phyloP scores from a whole-genome alignment of 345 rosid species.

The Lumnitzera racemosa region DNA sequence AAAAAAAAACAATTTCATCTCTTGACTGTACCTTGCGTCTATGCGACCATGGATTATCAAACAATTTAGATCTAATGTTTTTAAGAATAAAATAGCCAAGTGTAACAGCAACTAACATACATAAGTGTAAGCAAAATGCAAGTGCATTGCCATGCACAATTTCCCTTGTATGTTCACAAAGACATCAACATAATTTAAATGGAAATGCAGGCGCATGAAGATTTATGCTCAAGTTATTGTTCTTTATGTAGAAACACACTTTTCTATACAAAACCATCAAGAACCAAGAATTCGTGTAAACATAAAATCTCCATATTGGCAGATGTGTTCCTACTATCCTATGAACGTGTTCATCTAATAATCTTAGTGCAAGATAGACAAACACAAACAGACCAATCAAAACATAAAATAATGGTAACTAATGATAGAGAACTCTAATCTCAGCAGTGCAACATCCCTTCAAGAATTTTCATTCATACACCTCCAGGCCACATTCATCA shows the following conservation, averaged over 20 bases:
- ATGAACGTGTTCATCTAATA: conserved; percentile 10
- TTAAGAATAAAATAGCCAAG: too few species aligned
- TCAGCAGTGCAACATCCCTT: too few species aligned
- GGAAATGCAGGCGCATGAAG: conserved; percentile 1
- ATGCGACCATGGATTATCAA: too few species aligned
- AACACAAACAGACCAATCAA: conserved; percentile 12
- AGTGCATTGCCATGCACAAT: neutral
- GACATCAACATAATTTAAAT: neutral
- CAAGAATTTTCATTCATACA: neutral
- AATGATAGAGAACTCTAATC: neutral
- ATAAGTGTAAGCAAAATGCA: conserved; percentile 1
- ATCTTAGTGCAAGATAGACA: conserved; percentile 1
- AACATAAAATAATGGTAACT: neutral
- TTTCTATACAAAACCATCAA: neutral
- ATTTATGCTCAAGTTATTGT: neutral
- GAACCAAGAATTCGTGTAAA: conserved; percentile 7
- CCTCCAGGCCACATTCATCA: neutral
- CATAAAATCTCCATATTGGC: conserved; percentile 7
- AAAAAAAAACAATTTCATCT: too few species aligned
- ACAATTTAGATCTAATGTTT: too few species aligned
- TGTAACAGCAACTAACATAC: neutral
- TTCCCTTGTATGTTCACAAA: neutral
- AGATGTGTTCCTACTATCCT: conserved; percentile 7
- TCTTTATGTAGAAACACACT: too few species aligned
- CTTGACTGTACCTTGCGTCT: too few species aligned